Evolutionary conservation across 31 red algal species (phyloP).

Genomic region (Asparagopsis taxiformis): DNA sequence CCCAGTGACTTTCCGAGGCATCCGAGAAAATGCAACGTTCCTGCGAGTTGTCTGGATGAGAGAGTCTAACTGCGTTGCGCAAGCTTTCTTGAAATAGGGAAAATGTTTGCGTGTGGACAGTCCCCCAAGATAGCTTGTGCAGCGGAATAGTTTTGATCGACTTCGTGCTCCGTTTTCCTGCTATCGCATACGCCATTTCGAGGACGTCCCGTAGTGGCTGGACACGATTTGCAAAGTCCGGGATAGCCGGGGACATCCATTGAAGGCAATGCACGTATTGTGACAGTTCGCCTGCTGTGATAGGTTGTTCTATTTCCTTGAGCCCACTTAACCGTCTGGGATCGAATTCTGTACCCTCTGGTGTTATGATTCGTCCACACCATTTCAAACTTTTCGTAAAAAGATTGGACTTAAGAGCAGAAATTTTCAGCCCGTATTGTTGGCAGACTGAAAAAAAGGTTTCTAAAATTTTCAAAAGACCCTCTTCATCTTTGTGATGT

Average conservation of each 20-base stretch:
- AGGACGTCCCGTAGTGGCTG: background rate
- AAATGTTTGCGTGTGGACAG: background rate
- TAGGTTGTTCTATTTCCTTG: background rate
- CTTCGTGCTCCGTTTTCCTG: background rate
- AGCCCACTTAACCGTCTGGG: background rate
- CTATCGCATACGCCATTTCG: background rate
- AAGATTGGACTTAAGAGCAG: background rate
- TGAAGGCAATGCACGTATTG: background rate
- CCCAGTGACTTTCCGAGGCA: background rate
- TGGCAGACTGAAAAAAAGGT: background rate
- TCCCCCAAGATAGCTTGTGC: background rate
- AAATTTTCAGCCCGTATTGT: background rate
- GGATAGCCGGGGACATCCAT: slow-evolving; percentile 1
- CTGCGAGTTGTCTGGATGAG: background rate
- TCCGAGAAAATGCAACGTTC: background rate
- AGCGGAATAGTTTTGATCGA: background rate
- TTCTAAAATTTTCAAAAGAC: background rate
- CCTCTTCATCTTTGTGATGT: background rate
- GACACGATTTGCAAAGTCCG: background rate
- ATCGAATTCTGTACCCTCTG: background rate
- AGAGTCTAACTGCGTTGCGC: background rate
- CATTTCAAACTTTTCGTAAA: slow-evolving; percentile 3
- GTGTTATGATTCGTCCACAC: background rate
- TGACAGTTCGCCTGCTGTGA: background rate
- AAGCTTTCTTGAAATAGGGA: background rate